Conservation (phyloP, 23 red algal species). For the Gracilariopsis chorda region DNA sequence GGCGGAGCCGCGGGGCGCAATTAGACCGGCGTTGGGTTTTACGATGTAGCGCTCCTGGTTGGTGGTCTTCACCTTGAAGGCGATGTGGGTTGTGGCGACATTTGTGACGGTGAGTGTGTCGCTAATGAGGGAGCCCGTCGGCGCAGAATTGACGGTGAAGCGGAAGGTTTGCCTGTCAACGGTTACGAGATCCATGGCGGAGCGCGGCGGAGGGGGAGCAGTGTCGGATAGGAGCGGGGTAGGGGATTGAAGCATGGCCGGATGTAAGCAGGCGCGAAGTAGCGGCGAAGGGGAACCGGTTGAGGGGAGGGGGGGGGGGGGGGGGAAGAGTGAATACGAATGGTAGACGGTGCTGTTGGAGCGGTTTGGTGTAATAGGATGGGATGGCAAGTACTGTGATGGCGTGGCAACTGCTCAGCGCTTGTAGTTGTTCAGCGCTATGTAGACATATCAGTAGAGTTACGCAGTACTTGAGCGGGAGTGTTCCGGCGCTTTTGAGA, state of each 20-base stretch:
- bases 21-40: slow-evolving; percentile 62
- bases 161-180: background rate
- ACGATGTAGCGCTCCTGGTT: slow-evolving; percentile 84
- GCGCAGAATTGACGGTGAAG: background rate
- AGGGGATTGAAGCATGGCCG: background rate
- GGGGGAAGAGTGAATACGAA: too few relatives aligned
- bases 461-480: too few relatives aligned
- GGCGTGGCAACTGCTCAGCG: too few relatives aligned
- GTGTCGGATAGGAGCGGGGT: too few relatives aligned
- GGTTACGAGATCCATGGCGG: slow-evolving; percentile 31
- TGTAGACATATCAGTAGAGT: too few relatives aligned
- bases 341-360: too few relatives aligned
- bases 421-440: too few relatives aligned
- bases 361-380: too few relatives aligned
- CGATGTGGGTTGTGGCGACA: slow-evolving; percentile 26
- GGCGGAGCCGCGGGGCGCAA: slow-evolving; percentile 54
- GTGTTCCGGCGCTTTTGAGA: too few relatives aligned
- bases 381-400: too few relatives aligned
- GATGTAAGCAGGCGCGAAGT: background rate
- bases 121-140: background rate
- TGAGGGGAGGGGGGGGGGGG: too few relatives aligned
- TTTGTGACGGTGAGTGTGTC: slow-evolving; percentile 30
- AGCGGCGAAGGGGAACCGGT: too few relatives aligned
- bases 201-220: background rate
- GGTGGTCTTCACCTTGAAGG: slow-evolving; percentile 96